phyloP scores from a whole-genome alignment of 805 yeast genomes.

The Candida coquimbonensis region DNA sequence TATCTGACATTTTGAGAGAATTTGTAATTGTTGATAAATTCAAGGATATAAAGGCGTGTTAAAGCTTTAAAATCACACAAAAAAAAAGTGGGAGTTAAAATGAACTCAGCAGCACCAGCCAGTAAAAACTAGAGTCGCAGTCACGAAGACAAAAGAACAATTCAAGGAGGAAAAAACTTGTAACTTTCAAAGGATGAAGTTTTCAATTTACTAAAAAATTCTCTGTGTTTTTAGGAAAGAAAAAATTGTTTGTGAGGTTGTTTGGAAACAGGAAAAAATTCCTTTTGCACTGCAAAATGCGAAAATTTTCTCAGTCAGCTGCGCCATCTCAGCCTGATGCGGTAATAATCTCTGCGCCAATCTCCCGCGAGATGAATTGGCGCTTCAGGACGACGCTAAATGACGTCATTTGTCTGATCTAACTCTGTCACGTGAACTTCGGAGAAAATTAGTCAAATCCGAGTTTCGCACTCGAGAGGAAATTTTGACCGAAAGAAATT shows the following conservation, averaged over 20 bases:
- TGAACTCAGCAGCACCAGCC: too few relatives aligned
- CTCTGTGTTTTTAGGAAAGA: too few relatives aligned
- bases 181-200: neutral
- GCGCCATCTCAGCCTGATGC: too few relatives aligned
- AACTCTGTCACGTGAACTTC: neutral
- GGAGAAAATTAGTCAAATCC: neutral
- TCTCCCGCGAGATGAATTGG: neutral
- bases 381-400: neutral
- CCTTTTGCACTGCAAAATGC: too few relatives aligned
- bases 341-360: neutral
- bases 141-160: neutral
- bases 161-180: neutral
- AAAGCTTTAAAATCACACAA: too few relatives aligned
- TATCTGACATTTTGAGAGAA: conserved; percentile 1
- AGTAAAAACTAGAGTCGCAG: neutral
- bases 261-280: too few relatives aligned
- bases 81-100: too few relatives aligned
- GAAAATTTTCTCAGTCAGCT: too few relatives aligned
- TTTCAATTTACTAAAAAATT: too few relatives aligned
- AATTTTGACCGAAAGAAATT: neutral
- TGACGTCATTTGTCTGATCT: neutral
- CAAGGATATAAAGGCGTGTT: too few relatives aligned
- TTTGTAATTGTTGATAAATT: neutral
- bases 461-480: neutral
- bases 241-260: too few relatives aligned